Conservation (phyloP, 495 filamentous ascomycete species). For the Neurospora sp. region DNA sequence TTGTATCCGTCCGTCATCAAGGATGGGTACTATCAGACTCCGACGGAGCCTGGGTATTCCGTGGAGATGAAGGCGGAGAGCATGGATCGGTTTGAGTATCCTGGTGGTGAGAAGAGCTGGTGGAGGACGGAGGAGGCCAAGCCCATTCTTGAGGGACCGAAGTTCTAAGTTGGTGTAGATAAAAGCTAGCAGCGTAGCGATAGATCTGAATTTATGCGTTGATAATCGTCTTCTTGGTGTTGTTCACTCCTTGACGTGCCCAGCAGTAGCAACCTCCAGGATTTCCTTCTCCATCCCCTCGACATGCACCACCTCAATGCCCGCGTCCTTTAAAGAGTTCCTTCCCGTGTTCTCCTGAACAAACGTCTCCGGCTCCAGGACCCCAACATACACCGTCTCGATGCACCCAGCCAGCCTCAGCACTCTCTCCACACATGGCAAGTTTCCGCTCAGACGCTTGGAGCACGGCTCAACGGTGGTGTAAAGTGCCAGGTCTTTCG, state of each 20-base stretch:
- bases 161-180: conserved; percentile 26
- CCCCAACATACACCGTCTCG: conserved; percentile 74
- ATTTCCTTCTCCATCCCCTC: conserved; percentile 74
- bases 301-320: conserved; percentile 64
- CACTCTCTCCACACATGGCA: conserved; percentile 75
- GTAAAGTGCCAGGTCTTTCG: conserved; percentile 53
- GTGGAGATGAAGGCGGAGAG: conserved; percentile 88
- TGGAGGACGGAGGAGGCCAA: conserved; percentile 66
- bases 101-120: conserved; percentile 71
- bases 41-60: conserved; percentile 71
- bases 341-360: conserved; percentile 71
- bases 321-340: conserved; percentile 55
- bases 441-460: conserved; percentile 68
- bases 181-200: background rate
- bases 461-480: conserved; percentile 94
- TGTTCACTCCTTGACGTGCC: conserved; percentile 39
- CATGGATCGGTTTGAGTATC: conserved; percentile 69
- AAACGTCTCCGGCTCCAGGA: conserved; percentile 82
- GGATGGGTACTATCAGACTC: conserved; percentile 83
- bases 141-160: conserved; percentile 51
- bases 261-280: conserved; percentile 66
- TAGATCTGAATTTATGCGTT: background rate
- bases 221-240: background rate
- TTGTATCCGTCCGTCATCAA: conserved; percentile 67
- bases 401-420: conserved; percentile 52